phyloP scores from a whole-genome alignment of 1,284 basidiomycete genomes.

The Sporisorium scitamineum region DNA sequence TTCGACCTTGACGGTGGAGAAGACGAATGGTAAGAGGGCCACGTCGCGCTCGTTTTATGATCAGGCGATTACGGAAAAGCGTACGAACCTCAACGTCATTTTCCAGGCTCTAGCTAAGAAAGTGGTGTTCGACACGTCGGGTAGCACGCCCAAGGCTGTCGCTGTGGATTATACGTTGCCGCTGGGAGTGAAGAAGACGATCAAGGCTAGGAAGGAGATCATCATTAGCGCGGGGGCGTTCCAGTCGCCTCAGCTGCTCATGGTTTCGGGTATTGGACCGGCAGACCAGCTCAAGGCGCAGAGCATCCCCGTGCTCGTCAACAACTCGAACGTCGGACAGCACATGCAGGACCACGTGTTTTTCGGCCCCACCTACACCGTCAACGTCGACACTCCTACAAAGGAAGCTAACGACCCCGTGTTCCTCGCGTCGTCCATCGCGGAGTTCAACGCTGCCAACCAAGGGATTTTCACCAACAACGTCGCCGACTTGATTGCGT shows the following conservation, averaged over 20 bases:
- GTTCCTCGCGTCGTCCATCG: constrained; percentile 38
- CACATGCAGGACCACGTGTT: constrained; percentile 63
- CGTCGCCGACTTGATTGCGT: constrained; percentile 56
- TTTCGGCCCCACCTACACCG: constrained; percentile 50
- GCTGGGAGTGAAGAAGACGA: constrained; percentile 26
- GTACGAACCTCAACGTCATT: constrained; percentile 62
- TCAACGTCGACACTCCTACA: constrained; percentile 50
- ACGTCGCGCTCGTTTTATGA: constrained; percentile 53
- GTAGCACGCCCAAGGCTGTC: constrained; percentile 65
- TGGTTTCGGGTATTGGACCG: constrained; percentile 60
- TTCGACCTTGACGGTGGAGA: constrained; percentile 44
- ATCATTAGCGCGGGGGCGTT: constrained; percentile 65
- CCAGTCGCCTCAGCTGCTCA: constrained; percentile 65
- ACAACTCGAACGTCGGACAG: constrained; percentile 53
- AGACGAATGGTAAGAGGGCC: constrained; percentile 34
- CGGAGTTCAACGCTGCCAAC: constrained; percentile 35
- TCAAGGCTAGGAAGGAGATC: constrained; percentile 58
- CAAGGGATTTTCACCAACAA: constrained; percentile 56
- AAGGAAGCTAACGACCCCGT: constrained; percentile 50
- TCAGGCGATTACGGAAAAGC: constrained; percentile 25
- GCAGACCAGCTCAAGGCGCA: constrained; percentile 34
- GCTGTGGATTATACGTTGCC: constrained; percentile 47
- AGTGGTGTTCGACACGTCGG: constrained; percentile 67
- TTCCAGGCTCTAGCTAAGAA: constrained; percentile 60
- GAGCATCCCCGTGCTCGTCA: constrained; percentile 39